phyloP scores from a whole-genome alignment of 2,329 filamentous ascomycete species.

The Arthrobotrys pseudoclavata region DNA sequence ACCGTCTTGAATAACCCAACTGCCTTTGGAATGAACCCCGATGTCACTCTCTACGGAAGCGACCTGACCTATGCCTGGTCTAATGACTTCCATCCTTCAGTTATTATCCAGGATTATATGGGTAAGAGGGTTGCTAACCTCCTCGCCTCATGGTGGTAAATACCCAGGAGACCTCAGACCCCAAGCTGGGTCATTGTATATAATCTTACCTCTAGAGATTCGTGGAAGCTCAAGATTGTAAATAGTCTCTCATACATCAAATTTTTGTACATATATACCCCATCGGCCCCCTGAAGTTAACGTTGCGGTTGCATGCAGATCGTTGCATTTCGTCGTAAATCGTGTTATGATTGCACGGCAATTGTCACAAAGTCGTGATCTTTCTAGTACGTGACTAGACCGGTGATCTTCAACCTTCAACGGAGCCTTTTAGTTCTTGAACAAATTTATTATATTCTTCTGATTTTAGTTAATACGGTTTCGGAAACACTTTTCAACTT shows the following conservation, averaged over 20 bases:
- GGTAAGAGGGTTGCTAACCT: slow-evolving; percentile 48
- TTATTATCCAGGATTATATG: slow-evolving; percentile 58
- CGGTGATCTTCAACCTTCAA: too few species aligned
- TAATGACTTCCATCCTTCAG: slow-evolving; percentile 53
- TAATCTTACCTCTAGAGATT: too few species aligned
- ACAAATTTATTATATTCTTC: too few species aligned
- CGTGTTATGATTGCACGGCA: too few species aligned
- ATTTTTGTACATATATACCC: slow-evolving; percentile 18
- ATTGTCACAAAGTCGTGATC: too few species aligned
- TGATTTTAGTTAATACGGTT: too few species aligned
- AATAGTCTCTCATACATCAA: neutral
- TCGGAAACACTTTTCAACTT: too few species aligned
- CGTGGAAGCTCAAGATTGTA: neutral
- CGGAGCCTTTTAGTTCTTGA: too few species aligned
- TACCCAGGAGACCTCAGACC: neutral
- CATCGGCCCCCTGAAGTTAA: neutral
- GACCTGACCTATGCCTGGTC: slow-evolving; percentile 48
- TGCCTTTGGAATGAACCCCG: slow-evolving; percentile 48
- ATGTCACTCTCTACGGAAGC: slow-evolving; percentile 46
- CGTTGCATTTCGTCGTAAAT: too few species aligned
- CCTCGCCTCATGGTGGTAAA: slow-evolving; percentile 42
- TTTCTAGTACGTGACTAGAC: too few species aligned
- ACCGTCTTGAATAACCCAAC: slow-evolving; percentile 43
- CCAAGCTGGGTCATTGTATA: neutral
- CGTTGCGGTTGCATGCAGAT: neutral